phyloP scores from a whole-genome alignment of 768 basidiomycete species.

The Pisolithus orientalis region DNA sequence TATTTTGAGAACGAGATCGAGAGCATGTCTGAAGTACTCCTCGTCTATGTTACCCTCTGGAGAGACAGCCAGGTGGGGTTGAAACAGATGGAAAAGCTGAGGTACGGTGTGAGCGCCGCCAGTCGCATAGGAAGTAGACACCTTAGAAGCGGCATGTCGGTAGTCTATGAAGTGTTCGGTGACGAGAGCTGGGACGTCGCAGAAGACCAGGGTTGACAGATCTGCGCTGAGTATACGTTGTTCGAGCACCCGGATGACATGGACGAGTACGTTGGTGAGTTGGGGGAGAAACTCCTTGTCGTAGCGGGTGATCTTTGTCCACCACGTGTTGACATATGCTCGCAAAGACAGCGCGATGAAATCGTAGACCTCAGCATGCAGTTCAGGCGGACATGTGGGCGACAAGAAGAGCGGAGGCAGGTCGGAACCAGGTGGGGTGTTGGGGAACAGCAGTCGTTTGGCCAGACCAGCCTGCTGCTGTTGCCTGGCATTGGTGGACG shows the following conservation, averaged over 20 bases:
- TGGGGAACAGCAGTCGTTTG: constrained; percentile 60
- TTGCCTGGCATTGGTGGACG: constrained; percentile 11
- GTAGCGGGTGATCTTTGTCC: constrained; percentile 75
- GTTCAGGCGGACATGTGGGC: constrained; percentile 40
- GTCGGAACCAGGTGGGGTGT: constrained; percentile 35
- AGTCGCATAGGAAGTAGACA: constrained; percentile 62
- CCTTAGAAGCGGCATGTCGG: constrained; percentile 57
- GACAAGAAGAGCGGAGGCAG: constrained; percentile 51
- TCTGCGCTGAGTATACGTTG: constrained; percentile 48
- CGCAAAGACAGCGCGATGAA: constrained; percentile 74
- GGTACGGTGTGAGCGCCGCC: constrained; percentile 59
- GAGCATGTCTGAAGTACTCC: constrained; percentile 71
- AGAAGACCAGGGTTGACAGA: constrained; percentile 53
- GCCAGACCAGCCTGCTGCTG: constrained; percentile 35
- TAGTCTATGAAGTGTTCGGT: constrained; percentile 77
- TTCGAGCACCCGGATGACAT: constrained; percentile 57
- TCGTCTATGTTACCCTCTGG: constrained; percentile 60
- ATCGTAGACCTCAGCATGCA: constrained; percentile 58
- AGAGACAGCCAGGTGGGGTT: constrained; percentile 78
- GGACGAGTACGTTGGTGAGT: constrained; percentile 51
- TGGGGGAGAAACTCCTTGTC: constrained; percentile 80
- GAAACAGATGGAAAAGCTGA: constrained; percentile 71
- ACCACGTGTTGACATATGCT: constrained; percentile 80
- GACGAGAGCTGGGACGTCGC: constrained; percentile 58
- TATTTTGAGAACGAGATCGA: constrained; percentile 69